Evolutionary conservation across 1,284 basidiomycete genomes (phyloP), one percentile per base, ranked within the genome.

Genomic region (Laetiporus sulphureus): DNA sequence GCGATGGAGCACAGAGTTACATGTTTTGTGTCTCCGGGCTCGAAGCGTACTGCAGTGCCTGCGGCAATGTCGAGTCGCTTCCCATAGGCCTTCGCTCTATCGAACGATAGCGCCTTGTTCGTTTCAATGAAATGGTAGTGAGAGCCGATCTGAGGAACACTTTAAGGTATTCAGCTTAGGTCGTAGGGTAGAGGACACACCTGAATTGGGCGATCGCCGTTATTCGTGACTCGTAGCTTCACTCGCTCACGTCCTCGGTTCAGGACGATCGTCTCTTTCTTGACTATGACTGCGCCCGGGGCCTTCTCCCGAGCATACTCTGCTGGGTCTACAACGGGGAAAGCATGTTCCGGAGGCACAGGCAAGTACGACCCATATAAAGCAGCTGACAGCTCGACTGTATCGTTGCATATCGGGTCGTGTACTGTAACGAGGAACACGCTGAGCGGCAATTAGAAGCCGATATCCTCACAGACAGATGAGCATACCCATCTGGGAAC

Each of bases 381-480:
- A 0, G 95, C 94, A 3, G 83, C 77, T 4, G 68, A 65, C 20
- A 98, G 69, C 58, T 95, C 71, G 1, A 91, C 93, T 35, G 72
- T 65, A 46, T 91, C 80, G 1, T 88, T 85, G 57, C 87, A 92
- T 47, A 99, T 83, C 3, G 95, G 95, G 53, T 95, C 83, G 58
- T 97, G 92, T 0, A 97, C 89, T 0, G 93, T 94, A 21, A 96
- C 92, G 13, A 97, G 76, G 65, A 96, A 97, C 0, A 93, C 90
- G 3, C 92, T 88, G 51, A n/a, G n/a, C 11, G 15, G 34, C 12
- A 49, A 49, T 35, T 32, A 33, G 41, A 35, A 49, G 41, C 33
- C 20, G 31, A 34, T 21, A 27, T 27, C 24, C 15, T 33, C 33
- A 34, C 21, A 41, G 41, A 11, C 3, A 23, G 7, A 12, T 24